Evolutionary conservation across 140 eudicot species (phyloP).

Genomic region (Cichorium intybus): DNA sequence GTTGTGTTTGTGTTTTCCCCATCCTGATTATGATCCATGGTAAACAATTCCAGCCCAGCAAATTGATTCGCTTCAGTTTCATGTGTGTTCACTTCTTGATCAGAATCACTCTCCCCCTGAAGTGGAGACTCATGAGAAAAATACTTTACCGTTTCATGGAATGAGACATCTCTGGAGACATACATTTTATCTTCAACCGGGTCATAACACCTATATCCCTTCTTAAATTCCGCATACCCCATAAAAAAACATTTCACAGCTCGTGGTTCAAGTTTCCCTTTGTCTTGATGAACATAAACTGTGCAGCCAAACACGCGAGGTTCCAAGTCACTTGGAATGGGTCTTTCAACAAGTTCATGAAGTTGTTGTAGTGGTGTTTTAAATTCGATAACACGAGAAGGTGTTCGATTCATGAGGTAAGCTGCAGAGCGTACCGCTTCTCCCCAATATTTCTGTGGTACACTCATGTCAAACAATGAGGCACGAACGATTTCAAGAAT

Average conservation of each 20-base stretch:
- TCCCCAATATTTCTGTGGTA: neutral
- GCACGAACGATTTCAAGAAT: no score
- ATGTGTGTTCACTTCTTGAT: neutral
- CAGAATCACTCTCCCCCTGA: neutral
- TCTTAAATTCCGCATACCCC: no score
- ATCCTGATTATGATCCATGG: no score
- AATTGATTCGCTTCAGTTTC: neutral
- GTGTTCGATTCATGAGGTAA: neutral
- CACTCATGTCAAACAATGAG: neutral
- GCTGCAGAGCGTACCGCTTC: constrained; percentile 1
- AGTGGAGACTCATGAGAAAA: neutral
- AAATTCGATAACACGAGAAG: no score
- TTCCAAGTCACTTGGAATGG: neutral
- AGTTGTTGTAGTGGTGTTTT: neutral
- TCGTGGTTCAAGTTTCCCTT: neutral
- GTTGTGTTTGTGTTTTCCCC: no score
- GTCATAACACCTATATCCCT: neutral
- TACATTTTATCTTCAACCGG: neutral
- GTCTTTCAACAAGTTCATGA: neutral
- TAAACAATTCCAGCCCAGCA: no score
- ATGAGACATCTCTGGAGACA: neutral
- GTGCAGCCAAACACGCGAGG: neutral
- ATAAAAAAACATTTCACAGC: no score
- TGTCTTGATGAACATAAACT: neutral
- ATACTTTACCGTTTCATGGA: neutral